Percentiles rank a stretch among this genome's conserved stretches.
phyloP scores from a whole-genome alignment of 257 asterid species.

The Scutellaria barbata region DNA sequence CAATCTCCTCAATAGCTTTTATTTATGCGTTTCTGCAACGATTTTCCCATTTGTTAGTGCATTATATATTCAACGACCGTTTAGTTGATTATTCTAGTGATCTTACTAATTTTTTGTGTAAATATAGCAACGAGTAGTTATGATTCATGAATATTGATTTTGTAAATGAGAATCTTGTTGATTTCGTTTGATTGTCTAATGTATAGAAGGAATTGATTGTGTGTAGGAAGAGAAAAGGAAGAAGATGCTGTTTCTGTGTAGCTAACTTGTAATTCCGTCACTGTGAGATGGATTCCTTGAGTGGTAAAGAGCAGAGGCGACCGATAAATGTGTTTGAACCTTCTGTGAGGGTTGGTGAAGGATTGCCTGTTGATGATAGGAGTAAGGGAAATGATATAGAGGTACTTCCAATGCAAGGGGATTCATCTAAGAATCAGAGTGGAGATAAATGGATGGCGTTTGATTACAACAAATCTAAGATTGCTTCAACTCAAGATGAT shows the following conservation, averaged over 20 bases:
- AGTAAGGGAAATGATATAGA: slow-evolving; percentile 38
- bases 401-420: slow-evolving; percentile 44
- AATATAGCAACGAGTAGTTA: no score
- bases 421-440: slow-evolving; percentile 28
- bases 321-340: slow-evolving; percentile 67
- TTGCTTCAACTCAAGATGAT: slow-evolving; percentile 24
- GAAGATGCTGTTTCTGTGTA: slow-evolving; percentile 28
- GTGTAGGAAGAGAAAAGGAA: slow-evolving; percentile 19
- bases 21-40: no score
- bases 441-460: slow-evolving; percentile 83
- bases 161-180: no score
- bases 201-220: neutral
- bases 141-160: neutral
- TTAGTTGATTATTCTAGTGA: no score
- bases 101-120: no score
- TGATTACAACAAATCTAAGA: slow-evolving; percentile 34
- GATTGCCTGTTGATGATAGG: slow-evolving; percentile 32
- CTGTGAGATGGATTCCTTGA: slow-evolving; percentile 50
- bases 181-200: no score
- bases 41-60: no score
- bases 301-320: slow-evolving; percentile 34
- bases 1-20: neutral
- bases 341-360: slow-evolving; percentile 35
- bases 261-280: slow-evolving; percentile 21
- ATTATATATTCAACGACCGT: no score